Evolutionary conservation across 1,284 basidiomycete genomes (phyloP).

Genomic region (Termitomyces sp.): DNA sequence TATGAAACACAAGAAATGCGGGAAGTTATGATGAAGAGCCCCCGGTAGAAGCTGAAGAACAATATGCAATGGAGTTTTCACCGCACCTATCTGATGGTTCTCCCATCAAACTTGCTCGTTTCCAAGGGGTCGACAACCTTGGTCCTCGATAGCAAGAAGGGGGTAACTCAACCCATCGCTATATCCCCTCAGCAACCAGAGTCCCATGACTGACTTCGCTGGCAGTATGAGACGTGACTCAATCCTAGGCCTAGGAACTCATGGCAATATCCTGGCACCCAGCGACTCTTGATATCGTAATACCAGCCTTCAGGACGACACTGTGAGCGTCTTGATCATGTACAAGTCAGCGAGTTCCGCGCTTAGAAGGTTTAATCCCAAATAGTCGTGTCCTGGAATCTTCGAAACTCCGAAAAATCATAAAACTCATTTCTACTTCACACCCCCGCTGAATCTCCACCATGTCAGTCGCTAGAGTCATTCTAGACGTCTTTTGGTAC

Average conservation of each 20-base stretch:
- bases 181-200: no score
- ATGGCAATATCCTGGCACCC: no score
- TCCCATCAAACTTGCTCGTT: not conserved
- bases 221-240: no score
- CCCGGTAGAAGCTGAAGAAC: not conserved
- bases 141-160: not conserved
- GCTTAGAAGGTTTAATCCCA: not conserved
- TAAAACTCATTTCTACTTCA: no score
- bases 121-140: not conserved
- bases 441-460: not conserved
- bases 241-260: no score
- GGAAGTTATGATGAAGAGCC: not conserved
- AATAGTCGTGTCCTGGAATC: not conserved
- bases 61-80: not conserved
- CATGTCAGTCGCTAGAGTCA: not conserved
- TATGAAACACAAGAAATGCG: not conserved
- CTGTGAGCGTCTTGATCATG: not conserved
- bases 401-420: not conserved
- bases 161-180: no score
- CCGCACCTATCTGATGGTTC: not conserved
- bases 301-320: no score
- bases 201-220: no score
- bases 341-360: no score
- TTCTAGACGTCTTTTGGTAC: not conserved
- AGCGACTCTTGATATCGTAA: no score